Evolutionary conservation across 1,139 yeast species (phyloP).

Genomic region (Suhomyces anneliseae): DNA sequence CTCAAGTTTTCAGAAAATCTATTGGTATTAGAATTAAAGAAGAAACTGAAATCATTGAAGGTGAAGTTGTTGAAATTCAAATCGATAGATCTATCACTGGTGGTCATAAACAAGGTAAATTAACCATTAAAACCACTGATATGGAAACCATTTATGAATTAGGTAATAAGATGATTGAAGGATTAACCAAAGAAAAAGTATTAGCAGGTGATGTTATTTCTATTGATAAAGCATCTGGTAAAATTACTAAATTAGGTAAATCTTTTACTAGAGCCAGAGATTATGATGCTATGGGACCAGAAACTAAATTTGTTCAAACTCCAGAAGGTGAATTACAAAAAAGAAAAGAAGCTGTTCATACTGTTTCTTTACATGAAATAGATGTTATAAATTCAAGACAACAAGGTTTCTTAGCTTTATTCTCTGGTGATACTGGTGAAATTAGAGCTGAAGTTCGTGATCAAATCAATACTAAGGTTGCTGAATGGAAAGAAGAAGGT

Average conservation of each 20-base stretch:
- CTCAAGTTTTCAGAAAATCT: conserved; percentile 93
- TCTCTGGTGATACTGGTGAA: conserved; percentile 98
- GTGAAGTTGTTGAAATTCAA: conserved; percentile 98
- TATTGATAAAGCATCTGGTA: conserved; percentile 94
- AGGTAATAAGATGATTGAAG: conserved; percentile 97
- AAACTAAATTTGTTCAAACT: conserved; percentile 94
- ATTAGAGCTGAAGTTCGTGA: conserved; percentile 94
- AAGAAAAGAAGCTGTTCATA: conserved; percentile 92
- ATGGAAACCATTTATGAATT: conserved; percentile 98
- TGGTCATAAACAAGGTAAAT: conserved; percentile 96
- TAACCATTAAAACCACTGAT: conserved; percentile 96
- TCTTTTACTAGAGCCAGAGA: conserved; percentile 95
- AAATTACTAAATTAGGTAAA: conserved; percentile 90
- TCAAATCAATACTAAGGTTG: conserved; percentile 94
- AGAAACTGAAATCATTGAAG: conserved; percentile 96
- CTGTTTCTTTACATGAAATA: conserved; percentile 94
- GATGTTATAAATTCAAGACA: conserved; percentile 98
- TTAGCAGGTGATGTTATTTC: conserved; percentile 97
- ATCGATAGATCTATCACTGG: conserved; percentile 96
- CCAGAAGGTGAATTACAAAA: conserved; percentile 99
- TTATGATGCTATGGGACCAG: conserved; percentile 99
- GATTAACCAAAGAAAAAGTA: conserved; percentile 90
- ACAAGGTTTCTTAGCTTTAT: conserved; percentile 94
- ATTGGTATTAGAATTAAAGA: conserved; percentile 95
- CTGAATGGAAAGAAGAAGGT: conserved; percentile 99